These are phyloP conservation scores for Phaeolepiota aurea DNA, from an alignment of 768 basidiomycete species.

Conservation along the genomic window DNA sequence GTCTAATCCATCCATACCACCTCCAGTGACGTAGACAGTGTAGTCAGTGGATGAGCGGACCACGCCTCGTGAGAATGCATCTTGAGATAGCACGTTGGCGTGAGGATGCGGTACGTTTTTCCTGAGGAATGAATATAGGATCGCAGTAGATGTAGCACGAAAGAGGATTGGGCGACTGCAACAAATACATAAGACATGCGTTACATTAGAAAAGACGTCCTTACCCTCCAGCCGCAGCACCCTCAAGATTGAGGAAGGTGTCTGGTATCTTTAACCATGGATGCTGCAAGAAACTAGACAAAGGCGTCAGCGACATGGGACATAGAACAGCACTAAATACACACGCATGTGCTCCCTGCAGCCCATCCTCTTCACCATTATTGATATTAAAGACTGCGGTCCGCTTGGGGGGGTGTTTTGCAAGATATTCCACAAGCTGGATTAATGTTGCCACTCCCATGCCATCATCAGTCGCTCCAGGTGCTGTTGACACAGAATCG, in stretches of 20 bases:
- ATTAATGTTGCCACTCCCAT: conserved; percentile 64
- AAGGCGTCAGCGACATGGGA: conserved; percentile 2
- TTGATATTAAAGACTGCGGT: conserved; percentile 81
- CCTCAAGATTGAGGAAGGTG: conserved; percentile 77
- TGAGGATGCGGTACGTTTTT: conserved; percentile 56
- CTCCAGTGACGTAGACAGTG: conserved; percentile 44
- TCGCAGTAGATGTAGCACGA: conserved; percentile 53
- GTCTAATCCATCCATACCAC: conserved; percentile 62
- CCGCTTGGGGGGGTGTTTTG: conserved; percentile 37
- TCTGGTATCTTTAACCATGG: conserved; percentile 63
- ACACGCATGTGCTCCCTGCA: conserved; percentile 65
- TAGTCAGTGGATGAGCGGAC: conserved; percentile 72
- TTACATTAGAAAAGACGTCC: conserved; percentile 8
- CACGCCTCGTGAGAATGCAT: conserved; percentile 57
- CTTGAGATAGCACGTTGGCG: conserved; percentile 60
- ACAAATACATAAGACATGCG: conserved; percentile 2
- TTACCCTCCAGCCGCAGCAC: conserved; percentile 72
- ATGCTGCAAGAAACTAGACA: conserved; percentile 69
- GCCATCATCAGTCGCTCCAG: conserved; percentile 73
- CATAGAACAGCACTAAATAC: conserved; percentile 3
- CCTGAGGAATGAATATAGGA: conserved; percentile 44
- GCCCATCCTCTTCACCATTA: conserved; percentile 75
- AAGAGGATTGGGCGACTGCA: conserved; percentile 68
- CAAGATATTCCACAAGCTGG: conserved; percentile 53
- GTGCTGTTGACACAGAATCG: conserved; percentile 70